Evolutionary conservation across 1,139 yeast genomes (phyloP).

Genomic region (Sugiyamaella paludigena): DNA sequence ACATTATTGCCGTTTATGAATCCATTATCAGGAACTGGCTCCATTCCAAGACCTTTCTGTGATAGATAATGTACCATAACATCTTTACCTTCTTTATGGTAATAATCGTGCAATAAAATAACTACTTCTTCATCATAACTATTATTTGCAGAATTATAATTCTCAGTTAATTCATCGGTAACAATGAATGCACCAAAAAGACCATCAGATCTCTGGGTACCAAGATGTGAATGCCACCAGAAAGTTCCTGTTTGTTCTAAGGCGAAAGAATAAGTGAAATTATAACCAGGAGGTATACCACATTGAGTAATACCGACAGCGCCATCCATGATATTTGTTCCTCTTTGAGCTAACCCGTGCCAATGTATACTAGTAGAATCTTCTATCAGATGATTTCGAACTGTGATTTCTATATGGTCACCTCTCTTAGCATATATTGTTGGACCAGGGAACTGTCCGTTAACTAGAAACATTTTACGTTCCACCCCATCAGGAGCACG

Average conservation of each 20-base stretch:
- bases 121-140: constrained; percentile 64
- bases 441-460: constrained; percentile 77
- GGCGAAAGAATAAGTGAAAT: constrained; percentile 66
- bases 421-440: constrained; percentile 59
- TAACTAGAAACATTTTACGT: constrained; percentile 64
- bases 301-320: constrained; percentile 80
- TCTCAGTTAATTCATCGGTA: constrained; percentile 24
- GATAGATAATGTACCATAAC: constrained; percentile 52
- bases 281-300: constrained; percentile 69
- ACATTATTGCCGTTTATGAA: constrained; percentile 41
- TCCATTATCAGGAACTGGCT: constrained; percentile 69
- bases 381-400: constrained; percentile 60
- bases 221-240: constrained; percentile 87
- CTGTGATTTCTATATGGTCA: constrained; percentile 59
- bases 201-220: constrained; percentile 80
- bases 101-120: constrained; percentile 70
- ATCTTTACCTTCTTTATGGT: constrained; percentile 55
- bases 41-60: constrained; percentile 84
- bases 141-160: constrained; percentile 30
- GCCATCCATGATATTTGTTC: constrained; percentile 71
- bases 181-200: constrained; percentile 73
- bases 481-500: constrained; percentile 49
- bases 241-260: constrained; percentile 76
- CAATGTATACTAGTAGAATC: constrained; percentile 70
- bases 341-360: constrained; percentile 79